These are phyloP conservation scores for Paraphoma chrysanthemicola DNA, from an alignment of 2,329 filamentous ascomycete species.

Conservation along the genomic window DNA sequence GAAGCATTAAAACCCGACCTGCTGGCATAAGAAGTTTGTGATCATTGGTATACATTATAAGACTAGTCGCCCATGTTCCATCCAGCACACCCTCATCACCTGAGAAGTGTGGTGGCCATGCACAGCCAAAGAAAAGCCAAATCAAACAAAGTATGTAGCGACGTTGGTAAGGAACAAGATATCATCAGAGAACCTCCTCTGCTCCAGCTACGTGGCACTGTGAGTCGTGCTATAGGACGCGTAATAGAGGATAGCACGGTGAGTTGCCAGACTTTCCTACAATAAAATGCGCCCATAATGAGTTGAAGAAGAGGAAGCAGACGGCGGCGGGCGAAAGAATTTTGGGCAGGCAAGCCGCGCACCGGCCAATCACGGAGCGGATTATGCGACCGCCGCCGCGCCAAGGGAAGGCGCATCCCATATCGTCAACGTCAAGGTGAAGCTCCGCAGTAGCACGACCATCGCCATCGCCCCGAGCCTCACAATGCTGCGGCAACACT, in stretches of 20 bases:
- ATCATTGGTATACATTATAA: no score
- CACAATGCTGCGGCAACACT: slow-evolving; percentile 69
- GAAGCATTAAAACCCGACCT: no score
- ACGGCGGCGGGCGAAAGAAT: slow-evolving; percentile 25
- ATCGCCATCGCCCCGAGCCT: slow-evolving; percentile 39
- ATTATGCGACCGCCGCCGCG: slow-evolving; percentile 19
- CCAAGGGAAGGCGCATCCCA: slow-evolving; percentile 22
- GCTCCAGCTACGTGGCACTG: slow-evolving; percentile 71
- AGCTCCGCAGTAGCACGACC: slow-evolving; percentile 30
- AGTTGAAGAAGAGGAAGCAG: slow-evolving; percentile 54
- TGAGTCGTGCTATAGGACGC: slow-evolving; percentile 65
- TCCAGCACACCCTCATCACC: no score
- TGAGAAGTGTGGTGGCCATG: no score
- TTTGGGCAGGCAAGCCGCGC: slow-evolving; percentile 30
- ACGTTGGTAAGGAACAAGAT: slow-evolving; percentile 72
- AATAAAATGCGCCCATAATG: slow-evolving; percentile 71
- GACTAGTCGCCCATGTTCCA: no score
- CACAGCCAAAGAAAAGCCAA: not conserved
- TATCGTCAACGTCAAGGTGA: slow-evolving; percentile 31
- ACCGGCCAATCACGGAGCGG: slow-evolving; percentile 41
- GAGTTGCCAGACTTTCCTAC: slow-evolving; percentile 62
- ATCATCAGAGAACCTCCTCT: slow-evolving; percentile 65
- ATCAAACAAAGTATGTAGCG: slow-evolving; percentile 58
- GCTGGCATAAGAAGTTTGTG: no score
- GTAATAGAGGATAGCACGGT: slow-evolving; percentile 68